Conservation (phyloP, 495 filamentous ascomycete genomes). For the Penicillium herquei region DNA sequence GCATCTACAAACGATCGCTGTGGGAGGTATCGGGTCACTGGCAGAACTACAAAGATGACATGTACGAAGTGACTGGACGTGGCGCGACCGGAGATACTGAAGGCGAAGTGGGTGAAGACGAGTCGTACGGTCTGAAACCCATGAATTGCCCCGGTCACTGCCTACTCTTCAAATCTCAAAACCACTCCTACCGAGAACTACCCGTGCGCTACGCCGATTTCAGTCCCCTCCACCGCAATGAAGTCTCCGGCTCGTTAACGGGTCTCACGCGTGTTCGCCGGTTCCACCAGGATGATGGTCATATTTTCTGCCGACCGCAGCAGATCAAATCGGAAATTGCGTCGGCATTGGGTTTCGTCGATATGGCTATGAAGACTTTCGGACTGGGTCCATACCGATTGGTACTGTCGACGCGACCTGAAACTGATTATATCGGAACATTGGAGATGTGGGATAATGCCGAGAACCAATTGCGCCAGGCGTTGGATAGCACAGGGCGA, state of each 20-base stretch:
- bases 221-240: constrained; percentile 87
- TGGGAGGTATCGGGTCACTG: constrained; percentile 91
- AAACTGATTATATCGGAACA: constrained; percentile 74
- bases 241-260: constrained; percentile 79
- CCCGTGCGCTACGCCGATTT: constrained; percentile 93
- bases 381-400: constrained; percentile 72
- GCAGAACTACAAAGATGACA: constrained; percentile 92
- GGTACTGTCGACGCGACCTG: constrained; percentile 76
- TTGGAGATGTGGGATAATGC: constrained; percentile 79
- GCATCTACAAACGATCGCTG: constrained; percentile 87
- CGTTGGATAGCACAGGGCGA: constrained; percentile 63
- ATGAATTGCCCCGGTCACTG: constrained; percentile 99
- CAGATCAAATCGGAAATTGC: constrained; percentile 82
- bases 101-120: constrained; percentile 57
- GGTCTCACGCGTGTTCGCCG: constrained; percentile 84
- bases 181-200: constrained; percentile 74
- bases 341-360: constrained; percentile 76
- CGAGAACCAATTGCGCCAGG: constrained; percentile 67
- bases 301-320: constrained; percentile 85
- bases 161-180: constrained; percentile 73
- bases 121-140: constrained; percentile 87
- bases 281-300: constrained; percentile 96
- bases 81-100: constrained; percentile 48
- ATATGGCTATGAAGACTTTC: constrained; percentile 73
- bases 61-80: constrained; percentile 80